Percentiles rank a stretch among this genome's conserved stretches.
Evolutionary conservation across 2,329 filamentous ascomycete species (phyloP).

Genomic region (Tetracladium maxilliforme): DNA sequence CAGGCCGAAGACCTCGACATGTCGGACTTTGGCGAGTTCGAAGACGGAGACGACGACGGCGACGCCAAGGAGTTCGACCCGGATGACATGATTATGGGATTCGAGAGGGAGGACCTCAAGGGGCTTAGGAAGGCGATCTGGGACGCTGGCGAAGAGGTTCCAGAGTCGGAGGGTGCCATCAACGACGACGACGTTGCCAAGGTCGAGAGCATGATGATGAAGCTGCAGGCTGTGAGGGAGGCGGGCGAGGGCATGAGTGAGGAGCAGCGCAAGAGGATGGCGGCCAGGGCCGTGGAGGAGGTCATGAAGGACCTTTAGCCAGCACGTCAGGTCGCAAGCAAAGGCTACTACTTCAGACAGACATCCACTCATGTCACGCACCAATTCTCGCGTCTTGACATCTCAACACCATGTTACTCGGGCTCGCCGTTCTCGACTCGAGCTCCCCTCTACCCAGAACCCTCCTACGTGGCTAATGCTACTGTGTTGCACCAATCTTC

Average conservation of each 20-base stretch:
- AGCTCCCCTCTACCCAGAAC: no score
- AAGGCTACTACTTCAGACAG: no score
- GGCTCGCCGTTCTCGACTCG: no score
- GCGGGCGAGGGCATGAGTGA: conserved; percentile 43
- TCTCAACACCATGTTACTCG: no score
- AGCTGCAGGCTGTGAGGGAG: conserved; percentile 43
- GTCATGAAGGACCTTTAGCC: conserved; percentile 38
- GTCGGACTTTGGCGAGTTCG: conserved; percentile 18
- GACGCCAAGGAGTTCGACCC: conserved; percentile 10
- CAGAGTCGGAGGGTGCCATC: conserved; percentile 9
- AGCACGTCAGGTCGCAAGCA: no score
- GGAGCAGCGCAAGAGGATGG: conserved; percentile 44
- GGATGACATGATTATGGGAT: conserved; percentile 10
- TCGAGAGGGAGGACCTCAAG: conserved; percentile 15
- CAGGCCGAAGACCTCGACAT: conserved; percentile 17
- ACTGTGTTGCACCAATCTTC: no score
- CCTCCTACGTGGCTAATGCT: no score
- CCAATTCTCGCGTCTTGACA: no score
- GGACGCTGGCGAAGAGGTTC: conserved; percentile 3
- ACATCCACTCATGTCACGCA: no score
- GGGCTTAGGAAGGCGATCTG: conserved; percentile 20
- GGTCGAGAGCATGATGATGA: conserved; percentile 48
- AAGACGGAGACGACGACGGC: conserved; percentile 15
- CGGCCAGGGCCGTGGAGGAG: conserved; percentile 44
- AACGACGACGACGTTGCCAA: conserved; percentile 32